These are phyloP conservation scores for Inonotus obliquus DNA, from an alignment of 1,284 basidiomycete species.

Conservation along the genomic window DNA sequence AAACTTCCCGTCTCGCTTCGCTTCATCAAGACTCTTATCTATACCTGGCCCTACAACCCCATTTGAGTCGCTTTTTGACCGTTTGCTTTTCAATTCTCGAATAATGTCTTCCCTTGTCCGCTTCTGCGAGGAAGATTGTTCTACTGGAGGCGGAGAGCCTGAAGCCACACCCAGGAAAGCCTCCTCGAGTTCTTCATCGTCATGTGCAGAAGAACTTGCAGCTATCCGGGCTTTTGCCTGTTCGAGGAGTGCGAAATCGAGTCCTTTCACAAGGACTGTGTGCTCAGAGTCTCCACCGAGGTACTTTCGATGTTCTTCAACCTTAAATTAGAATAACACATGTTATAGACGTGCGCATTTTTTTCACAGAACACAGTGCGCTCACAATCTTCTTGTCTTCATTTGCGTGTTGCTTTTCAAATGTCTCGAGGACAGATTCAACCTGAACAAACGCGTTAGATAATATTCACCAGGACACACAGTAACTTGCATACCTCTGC, in stretches of 20 bases:
- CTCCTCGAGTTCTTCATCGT: conserved; percentile 75
- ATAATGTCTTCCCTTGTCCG: conserved; percentile 71
- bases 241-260: conserved; percentile 82
- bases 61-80: conserved; percentile 29
- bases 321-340: conserved; percentile 32
- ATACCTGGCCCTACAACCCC: conserved; percentile 24
- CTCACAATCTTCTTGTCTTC: conserved; percentile 57
- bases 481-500: conserved; percentile 45
- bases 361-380: conserved; percentile 4
- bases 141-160: conserved; percentile 18
- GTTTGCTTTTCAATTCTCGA: conserved; percentile 65
- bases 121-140: conserved; percentile 42
- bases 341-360: no score
- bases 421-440: conserved; percentile 76
- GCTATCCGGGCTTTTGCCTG: conserved; percentile 70
- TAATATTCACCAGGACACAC: background rate
- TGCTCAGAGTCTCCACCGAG: conserved; percentile 87
- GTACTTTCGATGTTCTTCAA: conserved; percentile 75
- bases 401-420: conserved; percentile 59
- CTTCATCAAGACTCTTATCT: conserved; percentile 41
- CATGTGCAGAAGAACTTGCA: conserved; percentile 48
- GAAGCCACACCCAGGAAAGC: conserved; percentile 46
- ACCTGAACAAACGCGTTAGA: conserved; percentile 40
- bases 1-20: conserved; percentile 66
- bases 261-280: conserved; percentile 85